A percentile compares a stretch with the other conserved stretches of the same genome.
These are phyloP conservation scores for Alternaria arborescens DNA, from an alignment of 2,329 filamentous ascomycete species.

Conservation along the genomic window DNA sequence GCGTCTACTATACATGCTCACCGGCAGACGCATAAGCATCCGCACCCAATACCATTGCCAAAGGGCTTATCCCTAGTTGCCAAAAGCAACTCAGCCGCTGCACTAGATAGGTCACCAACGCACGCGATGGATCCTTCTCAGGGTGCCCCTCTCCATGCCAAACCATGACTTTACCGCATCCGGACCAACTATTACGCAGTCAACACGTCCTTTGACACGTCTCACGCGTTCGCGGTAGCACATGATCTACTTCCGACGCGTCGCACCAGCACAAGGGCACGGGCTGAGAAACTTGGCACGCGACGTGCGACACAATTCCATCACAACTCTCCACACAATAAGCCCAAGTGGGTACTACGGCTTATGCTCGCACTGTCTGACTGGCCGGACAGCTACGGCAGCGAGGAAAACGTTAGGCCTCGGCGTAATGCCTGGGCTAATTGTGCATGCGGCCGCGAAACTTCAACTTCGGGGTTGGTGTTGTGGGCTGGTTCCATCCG, in stretches of 20 bases:
- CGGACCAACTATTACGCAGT: conserved; percentile 11
- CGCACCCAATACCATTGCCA: background rate
- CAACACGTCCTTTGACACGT: conserved; percentile 21
- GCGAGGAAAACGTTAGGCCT: conserved; percentile 17
- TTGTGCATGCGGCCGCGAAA: conserved; percentile 17
- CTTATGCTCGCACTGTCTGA: background rate
- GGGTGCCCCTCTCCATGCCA: conserved; percentile 1
- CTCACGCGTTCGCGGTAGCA: conserved; percentile 34
- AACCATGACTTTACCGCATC: conserved; percentile 10
- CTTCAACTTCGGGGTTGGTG: conserved; percentile 23
- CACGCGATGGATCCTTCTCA: background rate
- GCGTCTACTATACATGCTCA: conserved; percentile 8
- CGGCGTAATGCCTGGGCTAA: conserved; percentile 23
- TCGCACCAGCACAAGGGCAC: conserved; percentile 17
- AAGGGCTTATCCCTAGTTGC: conserved; percentile 1
- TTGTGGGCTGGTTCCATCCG: conserved; percentile 25
- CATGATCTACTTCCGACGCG: conserved; percentile 28
- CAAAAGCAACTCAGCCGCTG: conserved; percentile 10
- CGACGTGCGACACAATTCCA: conserved; percentile 20
- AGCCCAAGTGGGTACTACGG: conserved; percentile 9
- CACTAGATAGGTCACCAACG: conserved; percentile 9
- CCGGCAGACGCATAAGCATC: conserved; percentile 7
- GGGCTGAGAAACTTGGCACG: conserved; percentile 7
- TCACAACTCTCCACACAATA: conserved; percentile 3
- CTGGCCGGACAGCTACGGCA: conserved; percentile 9